Base-by-base conservation (phyloP, 2,329 filamentous ascomycete genomes). In the Berkeleyomyces rouxiae region DNA sequence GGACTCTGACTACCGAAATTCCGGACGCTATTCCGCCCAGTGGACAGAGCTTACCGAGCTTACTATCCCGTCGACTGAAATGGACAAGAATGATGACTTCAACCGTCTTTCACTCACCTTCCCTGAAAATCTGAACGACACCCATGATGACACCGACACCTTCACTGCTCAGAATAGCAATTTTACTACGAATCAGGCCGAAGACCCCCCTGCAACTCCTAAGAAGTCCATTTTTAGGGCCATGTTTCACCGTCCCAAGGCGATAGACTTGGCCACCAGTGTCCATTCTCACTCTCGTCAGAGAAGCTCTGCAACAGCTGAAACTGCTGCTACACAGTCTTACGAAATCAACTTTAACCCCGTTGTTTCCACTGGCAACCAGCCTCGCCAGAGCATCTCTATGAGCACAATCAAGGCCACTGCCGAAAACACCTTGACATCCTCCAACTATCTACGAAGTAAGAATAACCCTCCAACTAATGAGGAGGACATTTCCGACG, bases 41-140 rank as follows among this genome's bases (percentile, higher is more conserved):
- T 64, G 63, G 63, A 64, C 63, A 5, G 63, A 64, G 46, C 46
- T 62, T 23, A 64, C 63, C 39, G 63, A 64, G 43, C 59, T 64
- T 23, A 64, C 63, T 16, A 62, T 64, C 46, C 63, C 63, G 3
- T 51, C 60, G 55, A 62, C 43, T 40, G 63, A 64, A 46, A 33
- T 62, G 46, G 63, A 64, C 40, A 64, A 64, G 57, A 59, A 62
- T 42, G 57, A 62, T 6, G 63, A 64, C 13, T 39, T 51, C 7
- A 62, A 62, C 47, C 60, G 57, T 23, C 57, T 64, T 33, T 59
- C 60, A 13, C 36, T 64, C 55, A 62, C 59, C 7, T 64, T 64
- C 47, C 60, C 63, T 31, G 63, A 64, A 36, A 64, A 55, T 31
- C 2, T 44, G 31, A 49, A 61, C 9, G n/a, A 13, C 4, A n/a